A percentile compares a stretch with the other conserved stretches of the same genome.
Conservation (phyloP, 2,329 filamentous ascomycete genomes). For the Lasiodiplodia gonubiensis region DNA sequence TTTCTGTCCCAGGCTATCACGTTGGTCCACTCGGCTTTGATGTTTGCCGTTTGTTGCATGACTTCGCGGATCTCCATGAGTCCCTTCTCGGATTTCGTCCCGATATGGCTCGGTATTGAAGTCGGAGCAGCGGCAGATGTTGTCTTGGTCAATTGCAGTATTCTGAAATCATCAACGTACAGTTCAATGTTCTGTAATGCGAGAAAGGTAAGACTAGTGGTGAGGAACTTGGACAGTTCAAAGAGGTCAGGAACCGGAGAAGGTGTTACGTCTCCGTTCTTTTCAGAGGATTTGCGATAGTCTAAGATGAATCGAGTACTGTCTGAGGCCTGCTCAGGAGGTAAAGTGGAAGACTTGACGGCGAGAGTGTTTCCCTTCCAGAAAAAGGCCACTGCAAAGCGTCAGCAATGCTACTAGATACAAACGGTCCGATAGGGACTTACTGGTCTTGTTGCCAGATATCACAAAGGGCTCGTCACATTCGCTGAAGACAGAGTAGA, state of each 20-base stretch:
- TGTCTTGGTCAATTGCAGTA: constrained; percentile 83
- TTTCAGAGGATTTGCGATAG: constrained; percentile 77
- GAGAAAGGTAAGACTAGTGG: constrained; percentile 95
- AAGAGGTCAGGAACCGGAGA: constrained; percentile 86
- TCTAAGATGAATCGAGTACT: constrained; percentile 95
- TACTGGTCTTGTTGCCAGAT: constrained; percentile 80
- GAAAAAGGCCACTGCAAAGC: constrained; percentile 78
- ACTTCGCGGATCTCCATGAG: constrained; percentile 86
- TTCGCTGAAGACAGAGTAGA: constrained; percentile 98
- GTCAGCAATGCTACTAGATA: not conserved
- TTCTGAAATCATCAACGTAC: constrained; percentile 84
- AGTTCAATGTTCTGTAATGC: constrained; percentile 86
- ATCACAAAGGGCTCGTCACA: constrained; percentile 98
- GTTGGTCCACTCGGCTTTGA: constrained; percentile 88
- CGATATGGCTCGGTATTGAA: constrained; percentile 76
- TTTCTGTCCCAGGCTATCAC: constrained; percentile 79
- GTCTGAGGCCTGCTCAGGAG: constrained; percentile 66
- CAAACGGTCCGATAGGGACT: not conserved
- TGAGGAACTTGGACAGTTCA: constrained; percentile 87
- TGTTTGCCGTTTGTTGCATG: constrained; percentile 85
- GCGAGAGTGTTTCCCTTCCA: constrained; percentile 99
- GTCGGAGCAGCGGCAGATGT: constrained; percentile 77
- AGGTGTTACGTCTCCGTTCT: constrained; percentile 32
- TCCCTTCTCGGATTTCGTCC: constrained; percentile 81
- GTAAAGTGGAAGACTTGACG: constrained; percentile 81